Conservation (phyloP, 768 basidiomycete genomes). For the Suillus lakei region DNA sequence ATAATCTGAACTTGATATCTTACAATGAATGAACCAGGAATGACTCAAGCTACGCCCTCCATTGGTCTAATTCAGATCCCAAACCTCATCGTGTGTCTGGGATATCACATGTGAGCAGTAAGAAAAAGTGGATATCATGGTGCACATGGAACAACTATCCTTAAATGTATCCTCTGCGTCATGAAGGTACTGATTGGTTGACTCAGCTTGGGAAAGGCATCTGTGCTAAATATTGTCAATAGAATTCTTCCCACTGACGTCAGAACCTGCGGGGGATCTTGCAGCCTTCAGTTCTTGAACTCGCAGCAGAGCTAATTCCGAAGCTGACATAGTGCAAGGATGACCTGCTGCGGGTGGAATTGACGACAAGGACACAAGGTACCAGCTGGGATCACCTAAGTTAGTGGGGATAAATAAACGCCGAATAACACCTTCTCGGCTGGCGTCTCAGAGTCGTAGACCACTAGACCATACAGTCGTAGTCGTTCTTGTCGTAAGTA, state of each 20-base stretch:
- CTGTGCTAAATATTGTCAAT: background rate
- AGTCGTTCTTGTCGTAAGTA: background rate
- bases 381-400: too few relatives aligned
- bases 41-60: background rate
- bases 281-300: background rate
- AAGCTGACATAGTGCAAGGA: background rate
- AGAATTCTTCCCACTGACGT: background rate
- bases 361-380: background rate
- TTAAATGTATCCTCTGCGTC: background rate
- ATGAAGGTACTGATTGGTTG: background rate
- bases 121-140: background rate
- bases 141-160: background rate
- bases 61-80: background rate
- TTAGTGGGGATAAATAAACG: background rate
- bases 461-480: background rate
- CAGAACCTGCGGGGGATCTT: background rate
- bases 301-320: background rate
- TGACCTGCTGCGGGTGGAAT: background rate
- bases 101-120: background rate
- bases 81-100: background rate
- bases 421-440: background rate
- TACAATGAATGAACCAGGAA: background rate
- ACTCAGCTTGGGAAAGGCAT: background rate
- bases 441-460: too few relatives aligned
- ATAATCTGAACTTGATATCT: too few relatives aligned